Percentiles rank a stretch among this genome's conserved stretches.
These are phyloP conservation scores for Vigna unguiculata DNA, from an alignment of 306 rosid genomes.

Conservation along the genomic window DNA sequence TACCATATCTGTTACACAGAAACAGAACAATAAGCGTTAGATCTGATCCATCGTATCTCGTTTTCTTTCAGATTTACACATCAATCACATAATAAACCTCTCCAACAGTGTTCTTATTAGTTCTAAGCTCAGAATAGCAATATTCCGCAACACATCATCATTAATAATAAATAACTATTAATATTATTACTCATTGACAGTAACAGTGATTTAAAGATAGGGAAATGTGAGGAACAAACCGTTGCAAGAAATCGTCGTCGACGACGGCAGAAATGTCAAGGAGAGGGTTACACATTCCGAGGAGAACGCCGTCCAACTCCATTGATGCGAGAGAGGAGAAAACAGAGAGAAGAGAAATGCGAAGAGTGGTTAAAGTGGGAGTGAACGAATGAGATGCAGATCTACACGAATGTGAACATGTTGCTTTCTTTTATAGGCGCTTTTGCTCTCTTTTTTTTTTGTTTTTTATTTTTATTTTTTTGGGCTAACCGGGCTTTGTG, in stretches of 20 bases:
- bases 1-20: conserved; percentile 61
- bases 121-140: conserved; percentile 4
- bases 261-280: conserved; percentile 89
- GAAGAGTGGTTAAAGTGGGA: not conserved
- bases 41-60: conserved; percentile 4
- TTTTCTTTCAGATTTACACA: conserved; percentile 1
- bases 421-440: conserved; percentile 18
- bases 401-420: not conserved
- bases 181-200: too few relatives aligned
- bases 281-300: conserved; percentile 96
- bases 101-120: not conserved
- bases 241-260: conserved; percentile 67
- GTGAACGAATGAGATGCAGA: conserved; percentile 39
- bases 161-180: too few relatives aligned
- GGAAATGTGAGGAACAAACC: conserved; percentile 45
- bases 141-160: not conserved
- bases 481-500: not conserved
- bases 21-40: conserved; percentile 30
- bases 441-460: not conserved
- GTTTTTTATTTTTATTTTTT: not conserved
- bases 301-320: conserved; percentile 72
- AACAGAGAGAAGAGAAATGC: not conserved
- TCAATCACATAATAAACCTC: not conserved
- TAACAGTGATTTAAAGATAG: not conserved
- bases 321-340: conserved; percentile 39